Percentiles rank a stretch among this genome's conserved stretches.
Conservation (phyloP, 495 filamentous ascomycete species). For the Pyrenula massariospora region DNA sequence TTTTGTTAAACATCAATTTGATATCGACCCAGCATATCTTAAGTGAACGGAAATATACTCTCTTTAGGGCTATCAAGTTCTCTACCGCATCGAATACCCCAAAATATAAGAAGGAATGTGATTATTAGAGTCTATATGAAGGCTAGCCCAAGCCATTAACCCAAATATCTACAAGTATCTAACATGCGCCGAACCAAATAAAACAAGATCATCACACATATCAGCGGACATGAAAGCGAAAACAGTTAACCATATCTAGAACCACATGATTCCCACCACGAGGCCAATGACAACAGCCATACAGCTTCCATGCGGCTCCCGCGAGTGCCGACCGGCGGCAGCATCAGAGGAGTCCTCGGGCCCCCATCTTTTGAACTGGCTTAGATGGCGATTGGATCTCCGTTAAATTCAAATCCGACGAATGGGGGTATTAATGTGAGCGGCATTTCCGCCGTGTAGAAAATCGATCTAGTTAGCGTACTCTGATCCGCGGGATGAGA, state of each 20-base stretch:
- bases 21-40: not conserved
- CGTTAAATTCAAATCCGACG: not conserved
- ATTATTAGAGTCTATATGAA: not conserved
- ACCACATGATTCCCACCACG: constrained; percentile 31
- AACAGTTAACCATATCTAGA: constrained; percentile 8
- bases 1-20: not conserved
- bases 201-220: not conserved
- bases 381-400: not conserved
- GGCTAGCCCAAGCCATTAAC: not conserved
- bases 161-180: not conserved
- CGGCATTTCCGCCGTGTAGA: constrained; percentile 2
- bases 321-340: constrained; percentile 15
- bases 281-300: constrained; percentile 32
- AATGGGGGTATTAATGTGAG: not conserved
- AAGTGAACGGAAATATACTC: not conserved
- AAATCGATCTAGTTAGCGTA: not conserved
- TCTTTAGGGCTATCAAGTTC: not conserved
- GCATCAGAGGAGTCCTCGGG: constrained; percentile 13
- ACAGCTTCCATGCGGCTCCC: constrained; percentile 23
- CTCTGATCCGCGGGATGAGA: not conserved
- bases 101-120: not conserved
- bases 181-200: not conserved
- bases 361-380: constrained; percentile 5
- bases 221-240: not conserved
- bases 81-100: not conserved